phyloP scores from a whole-genome alignment of 345 rosid genomes.

The Brassica cretica region DNA sequence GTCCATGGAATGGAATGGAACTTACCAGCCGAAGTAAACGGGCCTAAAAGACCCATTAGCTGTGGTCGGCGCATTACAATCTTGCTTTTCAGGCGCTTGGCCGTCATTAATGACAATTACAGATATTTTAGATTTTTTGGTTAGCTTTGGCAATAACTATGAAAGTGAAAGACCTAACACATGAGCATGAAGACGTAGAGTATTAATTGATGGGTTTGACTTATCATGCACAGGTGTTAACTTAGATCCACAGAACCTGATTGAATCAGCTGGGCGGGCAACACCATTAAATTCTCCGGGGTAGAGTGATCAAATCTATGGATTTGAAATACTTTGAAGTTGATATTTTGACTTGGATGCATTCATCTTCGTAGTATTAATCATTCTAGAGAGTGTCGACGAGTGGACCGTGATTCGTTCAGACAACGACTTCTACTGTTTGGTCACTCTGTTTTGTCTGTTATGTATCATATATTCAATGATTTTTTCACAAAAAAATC shows the following conservation, averaged over 20 bases:
- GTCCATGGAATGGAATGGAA: background rate
- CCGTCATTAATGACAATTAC: slow-evolving; percentile 26
- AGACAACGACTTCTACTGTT: slow-evolving; percentile 4
- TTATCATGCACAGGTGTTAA: slow-evolving; percentile 28
- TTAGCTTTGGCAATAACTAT: slow-evolving; percentile 30
- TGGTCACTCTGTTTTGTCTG: background rate
- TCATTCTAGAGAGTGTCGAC: slow-evolving; percentile 10
- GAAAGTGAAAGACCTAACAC: slow-evolving; percentile 28
- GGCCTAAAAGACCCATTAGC: background rate
- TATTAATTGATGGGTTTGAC: slow-evolving; percentile 34
- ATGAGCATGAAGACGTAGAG: slow-evolving; percentile 26
- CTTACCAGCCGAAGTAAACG: background rate
- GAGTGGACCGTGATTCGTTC: background rate
- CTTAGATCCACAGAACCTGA: slow-evolving; percentile 30
- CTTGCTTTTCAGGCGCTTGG: background rate
- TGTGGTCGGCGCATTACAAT: background rate
- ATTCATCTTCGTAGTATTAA: background rate
- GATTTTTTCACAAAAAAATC: background rate
- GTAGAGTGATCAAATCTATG: slow-evolving; percentile 11
- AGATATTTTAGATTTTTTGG: slow-evolving; percentile 22
- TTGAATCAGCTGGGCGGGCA: slow-evolving; percentile 14
- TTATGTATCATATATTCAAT: background rate
- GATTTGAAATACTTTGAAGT: background rate
- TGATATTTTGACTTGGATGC: background rate
- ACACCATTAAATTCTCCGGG: background rate